Evolutionary conservation across 2,329 filamentous ascomycete genomes (phyloP), one percentile per base, ranked within the genome.

Genomic region (Orbilia blumenaviensis): DNA sequence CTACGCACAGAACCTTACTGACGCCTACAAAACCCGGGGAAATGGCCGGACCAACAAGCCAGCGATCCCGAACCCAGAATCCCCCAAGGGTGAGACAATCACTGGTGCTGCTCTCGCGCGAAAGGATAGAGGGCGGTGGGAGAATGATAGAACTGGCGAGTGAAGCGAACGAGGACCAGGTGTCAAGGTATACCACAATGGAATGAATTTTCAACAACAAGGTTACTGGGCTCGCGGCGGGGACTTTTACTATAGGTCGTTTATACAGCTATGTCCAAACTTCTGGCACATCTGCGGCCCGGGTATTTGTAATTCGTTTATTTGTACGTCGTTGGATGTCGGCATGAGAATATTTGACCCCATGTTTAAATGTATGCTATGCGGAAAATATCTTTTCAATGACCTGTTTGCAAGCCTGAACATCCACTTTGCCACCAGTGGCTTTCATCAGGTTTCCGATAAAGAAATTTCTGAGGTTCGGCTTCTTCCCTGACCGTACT

Each of bases 381-480:
- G 34, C n/a, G 7, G 71, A 68, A 36, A 75, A 75, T 25, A 75
- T 61, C n/a, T 68, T 75, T 16, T 68, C 63, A 34, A 75, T 75
- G 25, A 75, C 41, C 14, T 68, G 27, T 10, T 63, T 75, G 56
- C 71, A 75, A 48, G 62, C 48, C 21, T 68, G 63, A 34, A 58
- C 38, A 16, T 75, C 46, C 12, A 75, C 56, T 68, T 75, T 75
- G 21, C 71, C 71, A 0, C 58, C 58, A 10, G 71, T 75, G 0
- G 63, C 71, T 23, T 58, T 75, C 71, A 75, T 75, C 27, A 75
- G 48, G 12, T 68, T 68, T 25, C 71, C 71, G 23, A 75, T 75
- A 46, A 75, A 75, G n/a, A 75, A 68, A 48, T 75, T 75, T 21
- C 68, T 75, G 44, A 75, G 38, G 21, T 56, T 75, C 18, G 46